Conservation (phyloP, 176 grass and related monocot species). For the Aegilops longissima region DNA sequence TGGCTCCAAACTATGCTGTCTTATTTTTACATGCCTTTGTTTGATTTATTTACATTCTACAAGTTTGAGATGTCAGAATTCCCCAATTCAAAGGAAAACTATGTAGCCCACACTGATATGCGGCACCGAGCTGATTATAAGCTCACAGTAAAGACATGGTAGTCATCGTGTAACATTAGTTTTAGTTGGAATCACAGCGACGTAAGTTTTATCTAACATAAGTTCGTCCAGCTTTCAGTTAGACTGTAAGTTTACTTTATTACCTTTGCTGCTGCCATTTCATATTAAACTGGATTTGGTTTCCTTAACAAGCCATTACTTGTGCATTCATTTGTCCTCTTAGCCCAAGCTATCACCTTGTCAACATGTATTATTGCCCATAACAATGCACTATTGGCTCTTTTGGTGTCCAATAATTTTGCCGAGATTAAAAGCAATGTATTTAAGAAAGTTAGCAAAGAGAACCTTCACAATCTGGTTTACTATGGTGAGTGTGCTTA, state of each 20-base stretch:
- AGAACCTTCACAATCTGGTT: slow-evolving; percentile 96
- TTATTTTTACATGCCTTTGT: slow-evolving; percentile 23
- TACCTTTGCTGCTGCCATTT: neutral
- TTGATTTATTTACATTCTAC: slow-evolving; percentile 25
- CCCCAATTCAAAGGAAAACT: neutral
- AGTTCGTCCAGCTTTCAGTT: neutral
- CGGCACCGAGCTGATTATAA: neutral
- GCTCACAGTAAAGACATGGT: neutral
- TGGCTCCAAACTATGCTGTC: slow-evolving; percentile 11
- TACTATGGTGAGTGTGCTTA: slow-evolving; percentile 79
- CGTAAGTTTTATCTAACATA: neutral
- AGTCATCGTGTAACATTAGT: neutral
- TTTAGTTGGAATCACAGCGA: neutral
- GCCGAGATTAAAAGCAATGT: slow-evolving; percentile 97
- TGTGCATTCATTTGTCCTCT: slow-evolving; percentile 96
- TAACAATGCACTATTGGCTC: slow-evolving; percentile 91
- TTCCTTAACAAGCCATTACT: slow-evolving; percentile 80
- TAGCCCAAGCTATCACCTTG: slow-evolving; percentile 96
- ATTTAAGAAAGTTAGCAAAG: slow-evolving; percentile 98
- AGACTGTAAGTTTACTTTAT: neutral
- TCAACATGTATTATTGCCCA: slow-evolving; percentile 96
- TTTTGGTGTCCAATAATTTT: slow-evolving; percentile 97
- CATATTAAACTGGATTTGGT: slow-evolving; percentile 23
- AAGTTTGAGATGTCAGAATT: neutral
- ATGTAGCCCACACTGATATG: neutral